Base-by-base conservation (phyloP, 225 moss, liverwort and hornwort species). In the Asterella californica region DNA sequence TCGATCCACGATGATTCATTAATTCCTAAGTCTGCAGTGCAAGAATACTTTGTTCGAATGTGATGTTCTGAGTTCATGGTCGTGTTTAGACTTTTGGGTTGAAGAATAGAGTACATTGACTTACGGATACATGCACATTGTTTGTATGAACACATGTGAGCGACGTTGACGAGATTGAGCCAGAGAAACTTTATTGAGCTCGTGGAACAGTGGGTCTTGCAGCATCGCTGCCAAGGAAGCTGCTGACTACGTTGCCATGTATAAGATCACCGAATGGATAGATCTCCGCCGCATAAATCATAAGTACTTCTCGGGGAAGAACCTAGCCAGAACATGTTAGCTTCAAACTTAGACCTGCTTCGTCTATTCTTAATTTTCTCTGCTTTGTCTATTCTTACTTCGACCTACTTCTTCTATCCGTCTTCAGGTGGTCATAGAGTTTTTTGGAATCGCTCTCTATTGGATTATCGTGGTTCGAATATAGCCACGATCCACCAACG, bases 281-380 rank as follows among this genome's bases (percentile, higher is more conserved):
- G 94, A 92, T 75, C 74, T 96, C 78, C 92, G 92, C 69, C 90
- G 94, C 81, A 89, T 96, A 78, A 96, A 94, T 80, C 89, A 92
- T 72, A 91, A 93, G 69, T 96, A 92, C 76, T 94, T 96, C 79
- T 92, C 92, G 7, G 80, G 67, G 19, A 86, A 82, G 9, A 88
- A 79, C 69, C 75, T 88, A 48, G 83, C 81, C 18, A 83, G 87
- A 81, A 81, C 87, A 84, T 85, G 87, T 88, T 61, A n/a, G n/a
- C n/a, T n/a, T n/a, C n/a, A n/a, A n/a, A n/a, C n/a, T n/a, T n/a
- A n/a, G n/a, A n/a, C n/a, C n/a, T n/a, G n/a, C n/a, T n/a, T n/a
- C n/a, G n/a, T n/a, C n/a, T n/a, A n/a, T n/a, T n/a, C n/a, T n/a
- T n/a, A n/a, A n/a, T n/a, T n/a, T n/a, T n/a, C n/a, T n/a, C n/a